Percentiles rank a stretch among this genome's conserved stretches.
These are phyloP conservation scores for Solioccasus polychromus DNA, from an alignment of 768 basidiomycete species.

Conservation along the genomic window DNA sequence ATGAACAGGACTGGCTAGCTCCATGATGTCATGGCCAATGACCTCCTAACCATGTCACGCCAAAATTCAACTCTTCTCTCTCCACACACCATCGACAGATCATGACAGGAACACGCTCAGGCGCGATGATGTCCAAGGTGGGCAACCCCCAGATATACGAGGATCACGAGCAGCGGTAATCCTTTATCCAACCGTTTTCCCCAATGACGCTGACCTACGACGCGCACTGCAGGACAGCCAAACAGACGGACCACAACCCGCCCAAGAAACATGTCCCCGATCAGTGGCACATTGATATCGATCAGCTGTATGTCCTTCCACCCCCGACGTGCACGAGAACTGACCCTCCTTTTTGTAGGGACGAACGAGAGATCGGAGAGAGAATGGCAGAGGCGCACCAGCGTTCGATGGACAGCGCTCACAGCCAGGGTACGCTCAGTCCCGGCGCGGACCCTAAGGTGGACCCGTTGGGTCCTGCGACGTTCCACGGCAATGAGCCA, in stretches of 20 bases:
- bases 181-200: background rate
- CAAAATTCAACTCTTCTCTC: no score
- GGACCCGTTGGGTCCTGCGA: conserved; percentile 49
- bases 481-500: conserved; percentile 54
- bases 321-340: background rate
- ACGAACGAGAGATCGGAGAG: conserved; percentile 42
- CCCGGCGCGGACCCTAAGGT: conserved; percentile 31
- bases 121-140: conserved; percentile 49
- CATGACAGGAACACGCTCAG: conserved; percentile 21
- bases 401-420: conserved; percentile 27
- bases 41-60: conserved; percentile 1
- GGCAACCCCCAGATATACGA: conserved; percentile 49
- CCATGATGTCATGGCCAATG: conserved; percentile 14
- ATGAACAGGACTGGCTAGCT: no score
- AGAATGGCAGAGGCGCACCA: conserved; percentile 34
- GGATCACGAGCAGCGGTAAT: conserved; percentile 46
- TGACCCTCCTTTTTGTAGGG: conserved; percentile 27
- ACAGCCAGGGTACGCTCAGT: conserved; percentile 26
- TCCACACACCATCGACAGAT: conserved; percentile 1
- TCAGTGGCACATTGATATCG: conserved; percentile 39
- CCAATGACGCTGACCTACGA: no score
- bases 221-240: conserved; percentile 18
- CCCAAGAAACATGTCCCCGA: conserved; percentile 31
- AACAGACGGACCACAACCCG: conserved; percentile 17
- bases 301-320: conserved; percentile 12